Percentiles rank a stretch among this genome's conserved stretches.
Evolutionary conservation across 768 basidiomycete genomes (phyloP).

Genomic region (Phylloporus rhodoxanthus): DNA sequence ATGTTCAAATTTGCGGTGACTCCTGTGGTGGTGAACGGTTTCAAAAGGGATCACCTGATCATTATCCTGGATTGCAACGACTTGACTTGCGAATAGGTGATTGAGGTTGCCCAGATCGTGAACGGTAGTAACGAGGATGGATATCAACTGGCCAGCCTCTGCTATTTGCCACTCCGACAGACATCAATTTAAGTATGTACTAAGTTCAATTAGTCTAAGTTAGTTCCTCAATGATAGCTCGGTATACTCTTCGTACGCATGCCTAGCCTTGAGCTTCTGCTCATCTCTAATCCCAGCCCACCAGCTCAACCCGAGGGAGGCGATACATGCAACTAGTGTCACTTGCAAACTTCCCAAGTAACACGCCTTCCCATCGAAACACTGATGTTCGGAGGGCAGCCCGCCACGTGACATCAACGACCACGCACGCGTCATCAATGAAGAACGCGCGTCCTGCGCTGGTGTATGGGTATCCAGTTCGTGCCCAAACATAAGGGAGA

Average conservation of each 20-base stretch:
- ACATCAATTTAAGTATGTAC: no score
- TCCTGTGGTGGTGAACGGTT: no score
- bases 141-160: no score
- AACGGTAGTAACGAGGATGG: no score
- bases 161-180: no score
- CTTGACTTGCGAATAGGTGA: no score
- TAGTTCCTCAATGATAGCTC: neutral
- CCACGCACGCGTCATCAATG: neutral
- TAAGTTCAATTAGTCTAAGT: neutral
- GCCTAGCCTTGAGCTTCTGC: constrained; percentile 2
- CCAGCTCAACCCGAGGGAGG: constrained; percentile 33
- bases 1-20: no score
- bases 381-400: constrained; percentile 37
- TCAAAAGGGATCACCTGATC: no score
- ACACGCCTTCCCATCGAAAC: constrained; percentile 53
- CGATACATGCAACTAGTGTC: constrained; percentile 32
- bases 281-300: constrained; percentile 35
- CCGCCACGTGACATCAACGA: constrained; percentile 14
- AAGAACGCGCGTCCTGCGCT: neutral
- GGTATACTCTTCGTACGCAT: neutral
- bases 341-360: constrained; percentile 55
- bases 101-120: no score
- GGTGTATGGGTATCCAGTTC: constrained; percentile 70
- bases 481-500: constrained; percentile 75
- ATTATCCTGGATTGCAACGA: no score